These are phyloP conservation scores for Aspergillus sp. DNA, from an alignment of 2,329 filamentous ascomycete species.

Conservation along the genomic window DNA sequence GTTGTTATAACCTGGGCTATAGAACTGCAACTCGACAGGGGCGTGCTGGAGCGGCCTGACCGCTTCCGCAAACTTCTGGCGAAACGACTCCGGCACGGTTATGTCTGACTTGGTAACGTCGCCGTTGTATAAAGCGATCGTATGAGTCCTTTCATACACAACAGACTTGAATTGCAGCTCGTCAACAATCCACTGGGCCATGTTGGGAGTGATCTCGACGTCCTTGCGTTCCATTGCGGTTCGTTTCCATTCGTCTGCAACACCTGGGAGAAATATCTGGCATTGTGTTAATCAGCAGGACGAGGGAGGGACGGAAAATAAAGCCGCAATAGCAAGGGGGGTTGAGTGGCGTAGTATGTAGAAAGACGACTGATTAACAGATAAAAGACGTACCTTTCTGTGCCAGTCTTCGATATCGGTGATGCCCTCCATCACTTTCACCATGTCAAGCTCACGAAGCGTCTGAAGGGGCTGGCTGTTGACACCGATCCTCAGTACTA, in stretches of 20 bases:
- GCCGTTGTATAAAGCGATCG: constrained; percentile 40
- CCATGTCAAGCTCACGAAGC: constrained; percentile 31
- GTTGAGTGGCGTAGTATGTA: too few relatives aligned
- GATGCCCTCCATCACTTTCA: constrained; percentile 30
- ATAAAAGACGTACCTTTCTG: constrained; percentile 18
- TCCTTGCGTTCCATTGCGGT: constrained; percentile 12
- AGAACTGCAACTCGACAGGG: constrained; percentile 45
- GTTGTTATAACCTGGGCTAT: constrained; percentile 47
- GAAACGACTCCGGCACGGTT: constrained; percentile 31
- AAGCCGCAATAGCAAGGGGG: too few relatives aligned
- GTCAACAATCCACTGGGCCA: constrained; percentile 33
- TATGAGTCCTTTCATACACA: constrained; percentile 32
- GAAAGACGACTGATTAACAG: too few relatives aligned
- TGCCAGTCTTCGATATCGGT: constrained; percentile 35
- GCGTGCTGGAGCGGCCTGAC: constrained; percentile 44
- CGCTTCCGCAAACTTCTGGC: constrained; percentile 34
- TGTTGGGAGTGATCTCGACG: constrained; percentile 23
- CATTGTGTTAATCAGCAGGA: background rate
- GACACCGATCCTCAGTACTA: background rate
- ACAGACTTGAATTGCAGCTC: constrained; percentile 45
- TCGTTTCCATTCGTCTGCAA: constrained; percentile 23
- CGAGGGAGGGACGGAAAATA: too few relatives aligned
- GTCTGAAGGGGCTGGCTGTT: constrained; percentile 20
- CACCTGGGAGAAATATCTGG: constrained; percentile 23
- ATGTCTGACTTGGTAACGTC: constrained; percentile 47